Base-by-base conservation (phyloP, 2,329 filamentous ascomycete species). In the Bretziella fagacearum region DNA sequence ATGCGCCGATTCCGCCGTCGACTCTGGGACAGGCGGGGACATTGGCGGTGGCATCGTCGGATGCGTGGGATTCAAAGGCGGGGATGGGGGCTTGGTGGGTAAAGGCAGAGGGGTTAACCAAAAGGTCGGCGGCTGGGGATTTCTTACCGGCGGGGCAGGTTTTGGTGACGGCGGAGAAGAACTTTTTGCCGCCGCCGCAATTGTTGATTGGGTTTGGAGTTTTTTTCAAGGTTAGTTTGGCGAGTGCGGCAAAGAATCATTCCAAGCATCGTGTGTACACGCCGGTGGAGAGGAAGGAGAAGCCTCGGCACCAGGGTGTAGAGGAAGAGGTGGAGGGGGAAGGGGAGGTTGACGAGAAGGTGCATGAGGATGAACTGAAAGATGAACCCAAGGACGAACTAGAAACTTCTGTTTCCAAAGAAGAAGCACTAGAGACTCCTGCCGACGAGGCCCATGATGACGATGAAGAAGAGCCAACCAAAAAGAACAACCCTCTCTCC, bases 11-110 rank as follows among this genome's bases (percentile, higher is more conserved):
- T 22, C 85, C 91, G 2, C 91, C 91, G 0, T 84, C 84, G 1
- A 96, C 91, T 0, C 65, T 98, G 2, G 81, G 84, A 0, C 91
- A 98, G 63, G 91, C 91, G 3, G 91, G 91, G 0, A 80, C 79
- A 37, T 65, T 95, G 25, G 79, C 81, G 0, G 82, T 98, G 4
- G 84, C 84, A 52, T 82, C 84, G 6, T 95, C 86, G 1, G 80
- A 70, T 48, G 91, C 89, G 0, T 98, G 91, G 91, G 91, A 96
- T 51, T 89, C 84, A 1, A 98, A 98, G 61, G 89, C 89, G 6
- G 77, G 85, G 13, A 93, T 96, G 83, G 81, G 83, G 15, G 87
- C 89, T 6, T 98, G 84, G 81, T 98, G 91, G 91, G 89, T 93
- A 0, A 78, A 80, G 52, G 81, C 84, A 2, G 79, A 89, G 46